These are phyloP conservation scores for Aspergillus ellipticus DNA, from an alignment of 495 filamentous ascomycete species.

Conservation along the genomic window DNA sequence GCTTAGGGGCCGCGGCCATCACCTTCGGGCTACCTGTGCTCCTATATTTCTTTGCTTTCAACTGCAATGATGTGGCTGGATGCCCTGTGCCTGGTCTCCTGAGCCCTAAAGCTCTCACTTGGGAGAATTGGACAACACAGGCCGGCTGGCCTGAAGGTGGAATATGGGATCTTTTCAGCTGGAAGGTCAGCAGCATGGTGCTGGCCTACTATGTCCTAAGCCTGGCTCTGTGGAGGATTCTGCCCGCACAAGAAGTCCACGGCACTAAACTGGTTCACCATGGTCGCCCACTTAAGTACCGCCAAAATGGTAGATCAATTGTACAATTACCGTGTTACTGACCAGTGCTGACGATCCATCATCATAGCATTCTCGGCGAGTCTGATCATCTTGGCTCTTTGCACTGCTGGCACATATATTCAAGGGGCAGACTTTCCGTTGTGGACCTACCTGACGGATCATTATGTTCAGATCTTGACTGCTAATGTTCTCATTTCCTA, in stretches of 20 bases:
- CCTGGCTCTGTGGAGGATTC: conserved; percentile 60
- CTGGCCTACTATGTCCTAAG: conserved; percentile 70
- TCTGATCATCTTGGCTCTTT: conserved; percentile 54
- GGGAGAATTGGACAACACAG: conserved; percentile 61
- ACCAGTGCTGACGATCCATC: conserved; percentile 3
- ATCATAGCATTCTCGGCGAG: conserved; percentile 63
- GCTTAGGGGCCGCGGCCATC: conserved; percentile 62
- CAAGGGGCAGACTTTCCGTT: conserved; percentile 70
- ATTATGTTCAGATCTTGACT: conserved; percentile 74
- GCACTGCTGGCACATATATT: conserved; percentile 61
- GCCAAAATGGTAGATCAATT: conserved; percentile 62
- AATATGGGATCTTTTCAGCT: conserved; percentile 47
- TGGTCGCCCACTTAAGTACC: conserved; percentile 70
- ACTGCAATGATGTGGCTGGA: conserved; percentile 79
- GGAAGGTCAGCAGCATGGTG: conserved; percentile 52
- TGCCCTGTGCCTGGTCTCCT: conserved; percentile 76
- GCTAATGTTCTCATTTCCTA: conserved; percentile 68
- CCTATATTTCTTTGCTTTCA: conserved; percentile 65
- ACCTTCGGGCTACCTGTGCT: conserved; percentile 68
- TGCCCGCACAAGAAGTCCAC: conserved; percentile 63
- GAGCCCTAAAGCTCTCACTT: conserved; percentile 59
- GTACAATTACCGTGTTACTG: not conserved
- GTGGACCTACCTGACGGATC: conserved; percentile 81
- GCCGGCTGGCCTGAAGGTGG: conserved; percentile 63
- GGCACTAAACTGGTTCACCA: conserved; percentile 63